Evolutionary conservation across 768 basidiomycete species (phyloP).

Genomic region (Serendipita sp.): DNA sequence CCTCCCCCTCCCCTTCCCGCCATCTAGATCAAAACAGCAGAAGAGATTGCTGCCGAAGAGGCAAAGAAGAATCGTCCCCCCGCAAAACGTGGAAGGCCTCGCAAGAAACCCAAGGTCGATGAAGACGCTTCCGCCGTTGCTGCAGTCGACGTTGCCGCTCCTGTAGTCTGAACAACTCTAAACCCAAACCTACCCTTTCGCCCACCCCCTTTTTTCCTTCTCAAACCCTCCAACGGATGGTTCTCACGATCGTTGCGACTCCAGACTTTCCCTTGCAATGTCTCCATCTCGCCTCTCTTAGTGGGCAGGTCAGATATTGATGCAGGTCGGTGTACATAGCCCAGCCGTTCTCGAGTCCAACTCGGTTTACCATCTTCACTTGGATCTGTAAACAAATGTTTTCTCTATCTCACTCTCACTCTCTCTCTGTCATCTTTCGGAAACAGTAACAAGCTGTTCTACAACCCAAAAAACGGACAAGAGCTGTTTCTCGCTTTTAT

Average conservation of each 20-base stretch:
- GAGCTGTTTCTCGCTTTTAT: constrained; percentile 20
- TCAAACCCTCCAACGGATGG: too few species aligned
- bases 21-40: constrained; percentile 10
- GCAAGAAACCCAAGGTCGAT: constrained; percentile 27
- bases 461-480: constrained; percentile 22
- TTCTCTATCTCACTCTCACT: not conserved
- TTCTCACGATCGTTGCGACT: too few species aligned
- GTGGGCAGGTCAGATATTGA: not conserved
- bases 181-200: too few species aligned
- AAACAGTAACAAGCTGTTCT: constrained; percentile 12
- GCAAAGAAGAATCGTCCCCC: constrained; percentile 29
- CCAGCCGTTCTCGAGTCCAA: not conserved
- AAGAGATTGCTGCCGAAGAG: constrained; percentile 14
- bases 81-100: constrained; percentile 65
- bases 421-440: not conserved
- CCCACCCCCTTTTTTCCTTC: too few species aligned
- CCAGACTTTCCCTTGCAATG: too few species aligned
- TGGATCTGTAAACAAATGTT: too few species aligned
- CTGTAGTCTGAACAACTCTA: not conserved
- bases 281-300: too few species aligned
- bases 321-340: not conserved
- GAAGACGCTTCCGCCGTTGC: not conserved
- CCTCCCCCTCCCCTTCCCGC: not conserved
- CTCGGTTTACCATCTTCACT: not conserved
- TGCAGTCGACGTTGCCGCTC: not conserved